Conservation (phyloP, 495 filamentous ascomycete genomes). For the Pyronema domesticum region DNA sequence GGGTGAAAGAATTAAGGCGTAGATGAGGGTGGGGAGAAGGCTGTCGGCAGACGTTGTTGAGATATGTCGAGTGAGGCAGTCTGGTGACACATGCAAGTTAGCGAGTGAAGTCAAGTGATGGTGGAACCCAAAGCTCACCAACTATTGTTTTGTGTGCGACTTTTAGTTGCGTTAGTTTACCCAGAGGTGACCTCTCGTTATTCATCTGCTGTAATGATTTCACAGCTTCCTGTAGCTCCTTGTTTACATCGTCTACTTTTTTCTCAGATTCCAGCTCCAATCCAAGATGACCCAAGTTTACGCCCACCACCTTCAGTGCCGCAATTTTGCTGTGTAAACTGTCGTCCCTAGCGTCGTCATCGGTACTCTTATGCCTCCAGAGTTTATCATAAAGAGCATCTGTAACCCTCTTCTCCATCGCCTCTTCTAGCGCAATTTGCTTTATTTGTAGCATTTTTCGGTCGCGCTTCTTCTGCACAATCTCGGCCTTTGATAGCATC, state of each 20-base stretch:
- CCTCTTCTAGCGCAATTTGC: constrained; percentile 64
- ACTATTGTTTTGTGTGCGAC: constrained; percentile 86
- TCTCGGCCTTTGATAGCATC: constrained; percentile 81
- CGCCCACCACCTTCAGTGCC: constrained; percentile 73
- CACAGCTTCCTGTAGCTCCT: constrained; percentile 48
- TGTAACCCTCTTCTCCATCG: constrained; percentile 73
- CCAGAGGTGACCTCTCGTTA: constrained; percentile 66
- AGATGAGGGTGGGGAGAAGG: constrained; percentile 91
- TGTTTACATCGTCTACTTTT: constrained; percentile 21
- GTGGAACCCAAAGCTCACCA: constrained; percentile 36
- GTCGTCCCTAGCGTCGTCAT: constrained; percentile 90
- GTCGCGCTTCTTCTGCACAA: constrained; percentile 58
- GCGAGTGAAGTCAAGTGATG: background rate
- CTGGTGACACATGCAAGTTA: background rate
- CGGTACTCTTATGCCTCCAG: constrained; percentile 76
- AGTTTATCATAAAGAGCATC: constrained; percentile 72
- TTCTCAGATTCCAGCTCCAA: constrained; percentile 41
- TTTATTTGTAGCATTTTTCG: constrained; percentile 61
- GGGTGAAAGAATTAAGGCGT: constrained; percentile 76
- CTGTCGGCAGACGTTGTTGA: constrained; percentile 92
- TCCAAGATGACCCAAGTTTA: constrained; percentile 70
- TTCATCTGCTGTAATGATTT: constrained; percentile 68
- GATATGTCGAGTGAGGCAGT: constrained; percentile 28
- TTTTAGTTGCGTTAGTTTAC: constrained; percentile 79
- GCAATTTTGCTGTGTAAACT: constrained; percentile 90